Evolutionary conservation across 805 yeast genomes (phyloP).

Genomic region (Scheffersomyces ergatensis): DNA sequence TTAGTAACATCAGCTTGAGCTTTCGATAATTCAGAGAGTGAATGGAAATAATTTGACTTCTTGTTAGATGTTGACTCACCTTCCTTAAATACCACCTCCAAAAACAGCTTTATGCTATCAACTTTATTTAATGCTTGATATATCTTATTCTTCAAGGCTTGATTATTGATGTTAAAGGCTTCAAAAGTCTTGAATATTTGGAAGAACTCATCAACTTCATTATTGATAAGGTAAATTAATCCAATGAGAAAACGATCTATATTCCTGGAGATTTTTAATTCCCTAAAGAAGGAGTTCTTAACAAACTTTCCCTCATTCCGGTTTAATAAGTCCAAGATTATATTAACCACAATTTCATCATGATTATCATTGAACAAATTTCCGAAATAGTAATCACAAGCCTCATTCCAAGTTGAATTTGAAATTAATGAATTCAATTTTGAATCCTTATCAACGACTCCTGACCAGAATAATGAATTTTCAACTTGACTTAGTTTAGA

Average conservation of each 20-base stretch:
- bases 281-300: constrained; percentile 36
- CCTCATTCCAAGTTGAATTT: constrained; percentile 16
- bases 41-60: constrained; percentile 28
- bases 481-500: constrained; percentile 9
- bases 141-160: constrained; percentile 8
- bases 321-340: constrained; percentile 26
- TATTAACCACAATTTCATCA: constrained; percentile 33
- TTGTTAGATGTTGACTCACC: constrained; percentile 9
- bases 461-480: constrained; percentile 30
- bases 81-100: constrained; percentile 16
- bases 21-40: constrained; percentile 23
- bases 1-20: constrained; percentile 9
- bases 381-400: constrained; percentile 24
- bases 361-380: constrained; percentile 13
- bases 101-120: constrained; percentile 16
- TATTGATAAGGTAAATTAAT: constrained; percentile 28
- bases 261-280: constrained; percentile 33
- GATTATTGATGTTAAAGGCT: constrained; percentile 12
- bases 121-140: constrained; percentile 11
- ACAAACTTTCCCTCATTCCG: constrained; percentile 39
- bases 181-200: constrained; percentile 20
- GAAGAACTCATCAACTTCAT: constrained; percentile 20
- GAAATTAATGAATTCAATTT: constrained; percentile 15
- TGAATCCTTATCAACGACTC: constrained; percentile 17
- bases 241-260: constrained; percentile 32